Evolutionary conservation across 768 basidiomycete genomes (phyloP), one percentile per base, ranked within the genome.

Genomic region (Suillus sp.): DNA sequence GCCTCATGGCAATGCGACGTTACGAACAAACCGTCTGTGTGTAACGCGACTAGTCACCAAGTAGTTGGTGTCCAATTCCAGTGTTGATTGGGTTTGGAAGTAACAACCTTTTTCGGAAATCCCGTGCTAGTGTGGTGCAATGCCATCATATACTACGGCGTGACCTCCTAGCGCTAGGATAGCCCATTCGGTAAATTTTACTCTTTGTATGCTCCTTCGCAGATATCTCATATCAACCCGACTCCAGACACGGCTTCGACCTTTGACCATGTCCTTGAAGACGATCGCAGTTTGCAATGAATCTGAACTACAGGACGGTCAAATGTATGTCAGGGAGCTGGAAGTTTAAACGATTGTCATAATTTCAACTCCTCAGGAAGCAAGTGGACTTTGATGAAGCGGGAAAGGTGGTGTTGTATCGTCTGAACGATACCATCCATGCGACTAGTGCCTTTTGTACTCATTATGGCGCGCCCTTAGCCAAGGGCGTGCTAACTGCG

Each of bases 401-500:
- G 47, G 82, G 88, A 20, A 92, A 91, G 76, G 87, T 96, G 48
- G 79, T 95, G 13, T 74, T 95, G 13, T 90, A 90, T 60, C 87
- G 88, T 58, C 75, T 95, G 20, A 90, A 89, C 34, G 87, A 90
- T 68, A 84, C 89, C 67, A 78, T 93, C 1, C 81, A 90, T 67
- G 91, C 93, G 7, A 95, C 90, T 0, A 89, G 87, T 64, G 91
- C 91, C 2, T 90, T 85, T 75, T 96, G 95, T 76, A 95, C 93
- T 2, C 95, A 96, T 74, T 96, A 95, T 71, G 95, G 95, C 13
- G 94, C 94, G 3, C 93, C 93, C 1, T 81, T 96, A 2, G 86
- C 81, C 5, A 93, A 93, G 74, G 94, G 93, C 59, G 88, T 93
- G 11, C 78, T 95, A 61, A 84, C 89, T 9, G 82, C 89, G 38